These are phyloP conservation scores for Apiospora phragmitis DNA, from an alignment of 2,329 filamentous ascomycete genomes.

Conservation along the genomic window DNA sequence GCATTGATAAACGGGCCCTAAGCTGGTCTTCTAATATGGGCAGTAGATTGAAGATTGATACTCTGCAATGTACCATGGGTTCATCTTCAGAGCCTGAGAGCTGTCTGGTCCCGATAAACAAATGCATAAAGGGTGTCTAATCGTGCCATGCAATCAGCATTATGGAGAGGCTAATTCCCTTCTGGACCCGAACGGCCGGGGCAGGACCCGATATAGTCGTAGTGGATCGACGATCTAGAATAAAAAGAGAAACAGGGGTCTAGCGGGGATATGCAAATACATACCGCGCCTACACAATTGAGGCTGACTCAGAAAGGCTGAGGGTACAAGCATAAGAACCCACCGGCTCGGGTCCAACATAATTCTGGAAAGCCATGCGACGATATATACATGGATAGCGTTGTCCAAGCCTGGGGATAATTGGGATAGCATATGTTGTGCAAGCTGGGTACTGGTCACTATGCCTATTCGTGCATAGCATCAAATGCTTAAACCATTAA, in stretches of 20 bases:
- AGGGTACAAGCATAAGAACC: neutral
- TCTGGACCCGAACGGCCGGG: neutral
- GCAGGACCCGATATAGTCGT: conserved; percentile 5
- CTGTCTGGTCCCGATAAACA: neutral
- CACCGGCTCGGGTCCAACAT: conserved; percentile 7
- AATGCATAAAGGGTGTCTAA: neutral
- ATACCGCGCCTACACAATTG: conserved; percentile 3
- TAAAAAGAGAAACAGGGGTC: conserved; percentile 7
- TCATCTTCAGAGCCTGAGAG: neutral
- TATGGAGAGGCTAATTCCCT: conserved; percentile 1
- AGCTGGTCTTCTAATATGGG: neutral
- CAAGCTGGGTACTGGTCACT: neutral
- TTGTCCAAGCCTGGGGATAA: neutral
- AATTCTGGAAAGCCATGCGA: neutral
- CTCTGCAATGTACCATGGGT: neutral
- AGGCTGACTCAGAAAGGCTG: conserved; percentile 6
- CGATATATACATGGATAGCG: conserved; percentile 5
- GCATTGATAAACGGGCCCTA: neutral
- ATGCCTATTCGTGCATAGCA: neutral
- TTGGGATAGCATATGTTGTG: neutral
- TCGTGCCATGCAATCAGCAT: neutral
- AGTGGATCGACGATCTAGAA: conserved; percentile 4
- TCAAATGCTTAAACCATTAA: neutral
- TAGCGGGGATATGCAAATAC: conserved; percentile 1
- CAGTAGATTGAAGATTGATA: neutral